phyloP scores from a whole-genome alignment of 2,329 filamentous ascomycete species.

The Leptodontidium sp. region DNA sequence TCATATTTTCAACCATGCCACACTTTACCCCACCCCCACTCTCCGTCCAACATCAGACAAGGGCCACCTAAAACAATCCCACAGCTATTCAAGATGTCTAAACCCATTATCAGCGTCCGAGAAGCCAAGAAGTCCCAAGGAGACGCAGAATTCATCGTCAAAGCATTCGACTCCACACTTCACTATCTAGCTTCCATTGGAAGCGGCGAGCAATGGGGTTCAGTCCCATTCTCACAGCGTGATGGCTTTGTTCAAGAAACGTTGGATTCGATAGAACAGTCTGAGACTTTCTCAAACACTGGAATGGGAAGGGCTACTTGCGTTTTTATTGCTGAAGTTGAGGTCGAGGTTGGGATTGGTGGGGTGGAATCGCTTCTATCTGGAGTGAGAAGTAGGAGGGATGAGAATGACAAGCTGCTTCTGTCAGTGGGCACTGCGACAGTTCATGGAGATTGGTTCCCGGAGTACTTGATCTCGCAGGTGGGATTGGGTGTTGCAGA shows the following conservation, averaged over 20 bases:
- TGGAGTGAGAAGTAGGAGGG: not conserved
- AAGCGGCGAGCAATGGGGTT: constrained; percentile 12
- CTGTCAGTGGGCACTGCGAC: not conserved
- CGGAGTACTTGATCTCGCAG: not conserved
- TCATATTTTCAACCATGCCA: too few relatives aligned
- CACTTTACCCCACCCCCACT: not conserved
- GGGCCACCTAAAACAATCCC: too few relatives aligned
- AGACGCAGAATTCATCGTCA: not conserved
- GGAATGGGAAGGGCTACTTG: too few relatives aligned
- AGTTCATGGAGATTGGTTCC: not conserved
- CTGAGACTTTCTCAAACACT: too few relatives aligned
- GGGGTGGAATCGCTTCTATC: too few relatives aligned
- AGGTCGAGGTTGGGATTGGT: too few relatives aligned
- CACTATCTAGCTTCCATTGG: constrained; percentile 12
- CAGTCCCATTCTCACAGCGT: constrained; percentile 11
- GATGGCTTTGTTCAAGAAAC: constrained; percentile 9
- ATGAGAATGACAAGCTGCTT: not conserved
- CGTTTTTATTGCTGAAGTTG: not conserved
- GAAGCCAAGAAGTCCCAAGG: too few relatives aligned
- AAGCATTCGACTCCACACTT: constrained; percentile 13
- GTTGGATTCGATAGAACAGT: too few relatives aligned
- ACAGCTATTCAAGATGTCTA: too few relatives aligned
- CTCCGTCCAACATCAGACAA: not conserved
- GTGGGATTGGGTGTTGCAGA: not conserved
- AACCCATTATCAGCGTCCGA: too few relatives aligned